These are phyloP conservation scores for Claviceps fusiformis DNA, from an alignment of 2,329 filamentous ascomycete species.

Conservation along the genomic window DNA sequence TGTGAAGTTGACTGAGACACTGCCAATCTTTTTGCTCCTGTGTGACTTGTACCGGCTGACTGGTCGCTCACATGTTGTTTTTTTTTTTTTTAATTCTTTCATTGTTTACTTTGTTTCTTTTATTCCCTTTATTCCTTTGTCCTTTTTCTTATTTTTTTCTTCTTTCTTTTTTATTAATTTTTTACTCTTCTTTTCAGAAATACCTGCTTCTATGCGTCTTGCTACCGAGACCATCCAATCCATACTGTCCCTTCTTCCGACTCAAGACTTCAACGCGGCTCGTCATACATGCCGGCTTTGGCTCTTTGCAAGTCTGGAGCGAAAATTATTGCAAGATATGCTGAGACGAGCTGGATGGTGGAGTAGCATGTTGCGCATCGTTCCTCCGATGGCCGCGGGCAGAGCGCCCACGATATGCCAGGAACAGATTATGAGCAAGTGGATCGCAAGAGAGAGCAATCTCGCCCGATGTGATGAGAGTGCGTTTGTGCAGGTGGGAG, in stretches of 20 bases:
- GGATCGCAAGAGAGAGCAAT: conserved; percentile 26
- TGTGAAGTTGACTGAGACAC: no score
- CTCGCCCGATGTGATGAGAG: conserved; percentile 9
- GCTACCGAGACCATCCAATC: conserved; percentile 24
- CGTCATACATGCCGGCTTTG: conserved; percentile 45
- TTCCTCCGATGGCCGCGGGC: conserved; percentile 11
- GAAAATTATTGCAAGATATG: conserved; percentile 35
- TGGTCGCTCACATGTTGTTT: neutral
- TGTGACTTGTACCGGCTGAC: neutral
- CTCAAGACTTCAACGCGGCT: conserved; percentile 41
- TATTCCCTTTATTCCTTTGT: no score
- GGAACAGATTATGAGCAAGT: conserved; percentile 26
- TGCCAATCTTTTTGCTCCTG: neutral
- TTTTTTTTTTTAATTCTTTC: no score
- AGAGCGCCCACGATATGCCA: conserved; percentile 9
- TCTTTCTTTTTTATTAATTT: neutral
- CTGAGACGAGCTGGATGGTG: conserved; percentile 42
- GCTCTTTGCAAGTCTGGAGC: conserved; percentile 44
- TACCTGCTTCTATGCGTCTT: conserved; percentile 15
- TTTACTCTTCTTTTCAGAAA: conserved; percentile 1
- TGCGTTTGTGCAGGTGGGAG: conserved; percentile 20
- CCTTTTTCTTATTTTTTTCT: no score
- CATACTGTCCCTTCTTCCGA: conserved; percentile 20
- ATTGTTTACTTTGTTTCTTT: no score
- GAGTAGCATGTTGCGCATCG: conserved; percentile 19